phyloP scores from a whole-genome alignment of 1,139 yeast species.

The Meyerozyma smithsonii region DNA sequence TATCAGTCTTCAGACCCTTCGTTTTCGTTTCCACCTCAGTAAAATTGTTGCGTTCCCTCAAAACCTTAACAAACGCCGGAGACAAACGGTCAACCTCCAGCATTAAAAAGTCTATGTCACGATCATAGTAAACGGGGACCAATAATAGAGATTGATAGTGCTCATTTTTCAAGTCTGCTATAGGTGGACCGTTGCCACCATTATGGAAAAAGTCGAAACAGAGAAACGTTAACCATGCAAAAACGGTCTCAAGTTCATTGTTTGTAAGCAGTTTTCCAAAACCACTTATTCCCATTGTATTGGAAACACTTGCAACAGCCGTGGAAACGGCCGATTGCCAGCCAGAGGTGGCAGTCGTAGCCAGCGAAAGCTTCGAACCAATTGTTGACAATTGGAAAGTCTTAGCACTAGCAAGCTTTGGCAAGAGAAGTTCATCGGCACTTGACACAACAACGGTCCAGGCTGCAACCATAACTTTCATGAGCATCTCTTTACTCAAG shows the following conservation, averaged over 20 bases:
- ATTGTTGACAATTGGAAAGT: conserved; percentile 26
- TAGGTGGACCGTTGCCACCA: conserved; percentile 77
- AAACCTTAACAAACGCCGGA: conserved; percentile 46
- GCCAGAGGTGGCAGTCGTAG: conserved; percentile 14
- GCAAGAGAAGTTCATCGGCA: conserved; percentile 67
- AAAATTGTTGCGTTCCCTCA: conserved; percentile 41
- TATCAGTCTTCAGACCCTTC: not conserved
- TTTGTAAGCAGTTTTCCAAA: conserved; percentile 53
- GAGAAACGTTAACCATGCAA: conserved; percentile 65
- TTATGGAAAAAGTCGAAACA: conserved; percentile 73
- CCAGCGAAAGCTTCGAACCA: conserved; percentile 16
- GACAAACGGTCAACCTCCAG: conserved; percentile 58
- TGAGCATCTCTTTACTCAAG: conserved; percentile 53
- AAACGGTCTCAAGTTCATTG: conserved; percentile 64
- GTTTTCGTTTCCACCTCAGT: conserved; percentile 9
- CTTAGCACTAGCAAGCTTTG: conserved; percentile 60
- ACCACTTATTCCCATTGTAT: conserved; percentile 40
- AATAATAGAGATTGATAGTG: conserved; percentile 62
- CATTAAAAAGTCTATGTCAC: conserved; percentile 44
- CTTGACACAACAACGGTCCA: conserved; percentile 66
- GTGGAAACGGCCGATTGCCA: conserved; percentile 51
- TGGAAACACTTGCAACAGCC: conserved; percentile 47
- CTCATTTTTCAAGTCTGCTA: conserved; percentile 58
- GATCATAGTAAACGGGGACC: conserved; percentile 65
- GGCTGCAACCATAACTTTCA: conserved; percentile 69